These are phyloP conservation scores for Microdochium bolleyi DNA, from an alignment of 2,329 filamentous ascomycete species.

Conservation along the genomic window DNA sequence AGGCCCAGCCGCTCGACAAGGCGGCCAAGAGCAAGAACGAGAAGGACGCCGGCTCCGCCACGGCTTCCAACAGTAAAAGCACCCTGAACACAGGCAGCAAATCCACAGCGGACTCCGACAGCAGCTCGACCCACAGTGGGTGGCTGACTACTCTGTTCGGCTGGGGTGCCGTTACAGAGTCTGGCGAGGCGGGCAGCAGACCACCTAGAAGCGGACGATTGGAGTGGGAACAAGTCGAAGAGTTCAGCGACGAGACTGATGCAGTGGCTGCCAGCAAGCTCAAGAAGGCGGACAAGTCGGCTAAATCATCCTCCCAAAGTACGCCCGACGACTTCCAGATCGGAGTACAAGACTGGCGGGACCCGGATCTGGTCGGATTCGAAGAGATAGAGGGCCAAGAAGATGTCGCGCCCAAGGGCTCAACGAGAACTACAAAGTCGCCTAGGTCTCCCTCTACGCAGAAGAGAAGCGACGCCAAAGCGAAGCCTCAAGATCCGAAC, in stretches of 20 bases:
- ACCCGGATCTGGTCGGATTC: conserved; percentile 59
- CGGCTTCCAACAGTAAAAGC: conserved; percentile 14
- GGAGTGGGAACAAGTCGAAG: conserved; percentile 64
- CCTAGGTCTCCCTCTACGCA: background rate
- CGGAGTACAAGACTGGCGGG: conserved; percentile 81
- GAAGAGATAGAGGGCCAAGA: conserved; percentile 15
- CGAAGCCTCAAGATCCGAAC: conserved; percentile 20
- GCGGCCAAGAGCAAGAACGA: conserved; percentile 25
- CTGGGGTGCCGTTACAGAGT: conserved; percentile 19
- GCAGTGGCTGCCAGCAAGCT: conserved; percentile 31
- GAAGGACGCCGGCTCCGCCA: conserved; percentile 18
- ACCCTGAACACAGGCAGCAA: conserved; percentile 12
- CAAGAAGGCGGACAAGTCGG: conserved; percentile 24
- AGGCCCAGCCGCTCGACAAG: conserved; percentile 41
- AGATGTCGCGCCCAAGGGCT: conserved; percentile 2
- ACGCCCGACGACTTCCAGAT: conserved; percentile 61
- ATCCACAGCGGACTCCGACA: conserved; percentile 12
- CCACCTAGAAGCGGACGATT: conserved; percentile 66
- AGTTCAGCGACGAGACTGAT: conserved; percentile 52
- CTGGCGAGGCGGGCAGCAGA: conserved; percentile 44
- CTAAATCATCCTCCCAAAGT: conserved; percentile 11
- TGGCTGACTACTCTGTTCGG: conserved; percentile 39
- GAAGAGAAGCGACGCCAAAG: conserved; percentile 5
- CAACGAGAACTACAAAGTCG: background rate
- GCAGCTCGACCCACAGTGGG: conserved; percentile 15